Conservation (phyloP, 1,284 basidiomycete species). For the Pisolithus thermaeus region DNA sequence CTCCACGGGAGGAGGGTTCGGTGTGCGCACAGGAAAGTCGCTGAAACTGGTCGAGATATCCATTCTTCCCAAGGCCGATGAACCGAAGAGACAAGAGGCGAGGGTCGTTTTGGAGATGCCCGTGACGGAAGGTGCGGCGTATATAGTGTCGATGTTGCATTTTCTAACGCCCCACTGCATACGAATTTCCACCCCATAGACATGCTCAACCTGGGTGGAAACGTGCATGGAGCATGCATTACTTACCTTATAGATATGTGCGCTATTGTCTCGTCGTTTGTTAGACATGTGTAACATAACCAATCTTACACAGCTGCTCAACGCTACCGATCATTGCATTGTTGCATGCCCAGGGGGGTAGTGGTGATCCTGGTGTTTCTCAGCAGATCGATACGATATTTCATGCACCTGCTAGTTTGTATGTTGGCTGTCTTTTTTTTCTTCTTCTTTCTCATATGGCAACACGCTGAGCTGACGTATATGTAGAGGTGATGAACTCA, state of each 20-base stretch:
- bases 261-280: slow-evolving; percentile 11
- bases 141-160: too few relatives aligned
- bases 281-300: neutral
- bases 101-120: slow-evolving; percentile 43
- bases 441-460: neutral
- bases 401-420: slow-evolving; percentile 48
- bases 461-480: neutral
- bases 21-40: slow-evolving; percentile 13
- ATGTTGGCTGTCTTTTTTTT: slow-evolving; percentile 17
- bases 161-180: neutral
- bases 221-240: slow-evolving; percentile 48
- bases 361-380: slow-evolving; percentile 30
- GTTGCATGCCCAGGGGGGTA: slow-evolving; percentile 17
- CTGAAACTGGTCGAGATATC: slow-evolving; percentile 41
- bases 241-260: slow-evolving; percentile 48
- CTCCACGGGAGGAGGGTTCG: slow-evolving; percentile 12
- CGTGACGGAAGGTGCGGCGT: slow-evolving; percentile 39
- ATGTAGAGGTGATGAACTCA: slow-evolving; percentile 42
- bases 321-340: slow-evolving; percentile 36
- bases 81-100: slow-evolving; percentile 39
- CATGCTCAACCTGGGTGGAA: slow-evolving; percentile 43
- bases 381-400: slow-evolving; percentile 45
- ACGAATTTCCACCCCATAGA: slow-evolving; percentile 30
- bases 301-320: slow-evolving; percentile 35
- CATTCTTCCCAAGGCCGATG: slow-evolving; percentile 38